Base-by-base conservation (phyloP, 1,284 basidiomycete genomes). In the Butyriboletus appendiculatus region DNA sequence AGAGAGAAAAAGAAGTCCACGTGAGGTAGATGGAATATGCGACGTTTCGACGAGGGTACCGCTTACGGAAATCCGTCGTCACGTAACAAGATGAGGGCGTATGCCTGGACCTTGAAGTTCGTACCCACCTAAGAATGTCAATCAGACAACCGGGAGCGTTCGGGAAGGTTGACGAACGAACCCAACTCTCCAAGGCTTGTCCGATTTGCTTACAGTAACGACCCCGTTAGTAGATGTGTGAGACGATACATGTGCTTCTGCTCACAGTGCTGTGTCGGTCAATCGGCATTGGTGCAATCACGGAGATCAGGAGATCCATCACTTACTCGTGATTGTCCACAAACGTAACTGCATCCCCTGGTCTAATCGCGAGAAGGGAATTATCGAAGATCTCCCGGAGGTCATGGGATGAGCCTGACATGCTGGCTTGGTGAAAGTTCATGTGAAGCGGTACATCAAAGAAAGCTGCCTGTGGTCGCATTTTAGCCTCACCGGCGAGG, bases 71-170 rank as follows among this genome's bases (percentile, higher is more conserved):
- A 86, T n/a, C 96, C 96, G 52, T 84, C 79, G 20, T 79, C 76
- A 56, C 94, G 85, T 39, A 97, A 78, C 35, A 98, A 78, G 67
- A 96, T 96, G 48, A 98, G 71, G 1, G 94, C 85, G 71, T 98
- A 97, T 2, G 90, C 89, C 62, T 91, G 89, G 26, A 84, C 70
- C 68, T 92, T 92, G 75, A 92, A 90, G 59, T 77, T 77, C 40
- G 70, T 68, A 41, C 75, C 78, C 40, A 92, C 88, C 89, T 91
- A 56, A 20, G 16, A 35, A 26, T 0, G 11, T 26, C 26, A 38
- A 33, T 37, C 5, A 26, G 12, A 30, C 15, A 37, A 20, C 24
- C 2, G 12, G 2, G 5, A 30, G 7, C 16, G 3, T 20, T 40
- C 28, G 2, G 8, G 28, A 30, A 35, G 5, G 12, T 34, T 14